Conservation (phyloP, 305 asterid species). For the Ajuga reptans region DNA sequence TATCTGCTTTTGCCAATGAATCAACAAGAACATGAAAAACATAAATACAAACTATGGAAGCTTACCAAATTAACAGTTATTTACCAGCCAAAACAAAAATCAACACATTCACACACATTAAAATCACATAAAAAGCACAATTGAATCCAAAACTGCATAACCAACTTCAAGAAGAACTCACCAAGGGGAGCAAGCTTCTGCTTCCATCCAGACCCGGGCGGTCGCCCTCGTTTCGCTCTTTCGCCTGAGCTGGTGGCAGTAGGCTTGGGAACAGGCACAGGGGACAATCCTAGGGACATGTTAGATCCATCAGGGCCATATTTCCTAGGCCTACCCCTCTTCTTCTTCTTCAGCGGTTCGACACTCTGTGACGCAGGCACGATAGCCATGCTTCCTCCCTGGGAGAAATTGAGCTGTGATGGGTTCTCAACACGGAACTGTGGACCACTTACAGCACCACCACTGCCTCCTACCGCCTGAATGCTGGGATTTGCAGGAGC, state of each 20-base stretch:
- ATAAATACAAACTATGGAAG: neutral
- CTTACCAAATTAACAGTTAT: neutral
- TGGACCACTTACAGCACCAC: conserved; percentile 32
- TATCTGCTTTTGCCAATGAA: neutral
- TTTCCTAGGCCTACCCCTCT: conserved; percentile 79
- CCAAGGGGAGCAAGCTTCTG: conserved; percentile 66
- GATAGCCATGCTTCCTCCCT: conserved; percentile 24
- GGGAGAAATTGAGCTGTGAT: conserved; percentile 34
- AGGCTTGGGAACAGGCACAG: conserved; percentile 43
- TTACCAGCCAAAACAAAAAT: neutral
- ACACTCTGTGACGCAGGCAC: conserved; percentile 30
- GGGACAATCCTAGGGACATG: conserved; percentile 53
- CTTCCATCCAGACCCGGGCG: conserved; percentile 68
- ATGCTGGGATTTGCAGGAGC: conserved; percentile 34
- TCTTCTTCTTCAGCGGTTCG: conserved; percentile 57
- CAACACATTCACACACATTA: neutral
- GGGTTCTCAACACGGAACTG: conserved; percentile 47
- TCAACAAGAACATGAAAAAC: neutral
- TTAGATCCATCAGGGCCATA: conserved; percentile 65
- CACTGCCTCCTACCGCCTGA: conserved; percentile 30
- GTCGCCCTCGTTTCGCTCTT: conserved; percentile 47
- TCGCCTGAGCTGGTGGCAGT: conserved; percentile 35
- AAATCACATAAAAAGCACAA: neutral
- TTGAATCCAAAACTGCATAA: neutral
- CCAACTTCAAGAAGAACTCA: conserved; percentile 19